These are phyloP conservation scores for Populus trichocarpa DNA, from an alignment of 441 rosid species.

Conservation along the genomic window DNA sequence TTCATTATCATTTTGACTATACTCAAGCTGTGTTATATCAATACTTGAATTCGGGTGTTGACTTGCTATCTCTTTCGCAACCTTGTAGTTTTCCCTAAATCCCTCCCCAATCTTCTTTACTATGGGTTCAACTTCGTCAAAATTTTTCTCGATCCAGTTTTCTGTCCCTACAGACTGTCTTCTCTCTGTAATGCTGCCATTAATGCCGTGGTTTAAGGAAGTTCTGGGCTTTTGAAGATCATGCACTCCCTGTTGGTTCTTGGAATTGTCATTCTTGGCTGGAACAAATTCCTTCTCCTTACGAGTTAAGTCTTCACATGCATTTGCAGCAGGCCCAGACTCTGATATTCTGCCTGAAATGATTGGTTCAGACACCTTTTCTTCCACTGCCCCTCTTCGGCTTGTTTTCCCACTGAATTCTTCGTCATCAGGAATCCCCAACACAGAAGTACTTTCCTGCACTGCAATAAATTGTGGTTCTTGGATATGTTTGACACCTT, in stretches of 20 bases:
- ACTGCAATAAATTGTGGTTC: slow-evolving; percentile 22
- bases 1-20: slow-evolving; percentile 49
- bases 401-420: slow-evolving; percentile 23
- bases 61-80: slow-evolving; percentile 57
- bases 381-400: slow-evolving; percentile 20
- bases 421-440: slow-evolving; percentile 21
- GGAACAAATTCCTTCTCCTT: slow-evolving; percentile 22
- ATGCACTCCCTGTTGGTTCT: slow-evolving; percentile 19
- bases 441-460: slow-evolving; percentile 24
- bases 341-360: slow-evolving; percentile 27
- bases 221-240: slow-evolving; percentile 21
- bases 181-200: slow-evolving; percentile 23
- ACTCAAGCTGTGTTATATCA: slow-evolving; percentile 44
- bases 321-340: slow-evolving; percentile 22
- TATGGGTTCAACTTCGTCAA: slow-evolving; percentile 67
- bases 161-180: slow-evolving; percentile 31
- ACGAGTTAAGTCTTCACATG: slow-evolving; percentile 19
- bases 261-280: slow-evolving; percentile 23
- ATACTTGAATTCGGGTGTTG: slow-evolving; percentile 25
- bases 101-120: slow-evolving; percentile 65
- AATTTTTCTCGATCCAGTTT: slow-evolving; percentile 69
- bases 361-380: slow-evolving; percentile 17
- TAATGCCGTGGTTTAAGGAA: slow-evolving; percentile 16
- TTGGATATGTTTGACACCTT: slow-evolving; percentile 22
- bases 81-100: slow-evolving; percentile 63